These are phyloP conservation scores for Wickerhamiella musiphila DNA, from an alignment of 805 yeast genomes.

Conservation along the genomic window DNA sequence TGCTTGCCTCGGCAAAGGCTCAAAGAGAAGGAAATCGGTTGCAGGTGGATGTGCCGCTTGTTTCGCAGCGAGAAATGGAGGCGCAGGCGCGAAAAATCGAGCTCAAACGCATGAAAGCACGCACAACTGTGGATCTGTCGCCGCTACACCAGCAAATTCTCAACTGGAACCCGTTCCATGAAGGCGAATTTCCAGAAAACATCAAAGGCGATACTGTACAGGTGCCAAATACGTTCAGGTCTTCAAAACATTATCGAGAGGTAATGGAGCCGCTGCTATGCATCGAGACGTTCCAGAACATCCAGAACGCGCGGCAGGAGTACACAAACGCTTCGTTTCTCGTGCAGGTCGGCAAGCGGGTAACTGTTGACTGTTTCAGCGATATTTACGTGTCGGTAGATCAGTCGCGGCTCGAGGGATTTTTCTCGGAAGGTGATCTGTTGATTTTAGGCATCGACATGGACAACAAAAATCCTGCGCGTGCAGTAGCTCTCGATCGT, in stretches of 20 bases:
- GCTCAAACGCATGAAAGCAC: constrained; percentile 59
- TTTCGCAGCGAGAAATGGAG: constrained; percentile 10
- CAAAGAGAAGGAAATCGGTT: constrained; percentile 9
- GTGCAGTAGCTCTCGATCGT: not conserved
- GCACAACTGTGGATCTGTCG: constrained; percentile 61
- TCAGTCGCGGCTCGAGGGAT: too few relatives aligned
- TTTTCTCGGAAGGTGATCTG: too few relatives aligned
- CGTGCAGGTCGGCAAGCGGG: constrained; percentile 57
- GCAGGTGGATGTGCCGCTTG: constrained; percentile 3
- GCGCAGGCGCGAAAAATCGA: constrained; percentile 34
- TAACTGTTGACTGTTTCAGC: constrained; percentile 70
- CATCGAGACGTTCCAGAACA: constrained; percentile 87
- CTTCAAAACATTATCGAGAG: constrained; percentile 47
- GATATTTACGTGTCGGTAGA: constrained; percentile 64
- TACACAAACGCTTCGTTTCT: constrained; percentile 40
- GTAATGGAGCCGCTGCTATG: constrained; percentile 65
- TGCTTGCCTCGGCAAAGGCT: constrained; percentile 11
- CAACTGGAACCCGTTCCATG: constrained; percentile 55
- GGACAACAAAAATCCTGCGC: constrained; percentile 8
- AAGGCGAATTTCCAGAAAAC: constrained; percentile 35
- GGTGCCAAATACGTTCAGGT: constrained; percentile 38
- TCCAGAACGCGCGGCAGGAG: constrained; percentile 54
- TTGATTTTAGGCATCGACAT: too few relatives aligned
- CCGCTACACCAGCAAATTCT: constrained; percentile 57
- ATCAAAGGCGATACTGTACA: constrained; percentile 23